Percentiles rank a stretch among this genome's conserved stretches.
These are phyloP conservation scores for Gentiana straminea DNA, from an alignment of 257 asterid species.

Conservation along the genomic window DNA sequence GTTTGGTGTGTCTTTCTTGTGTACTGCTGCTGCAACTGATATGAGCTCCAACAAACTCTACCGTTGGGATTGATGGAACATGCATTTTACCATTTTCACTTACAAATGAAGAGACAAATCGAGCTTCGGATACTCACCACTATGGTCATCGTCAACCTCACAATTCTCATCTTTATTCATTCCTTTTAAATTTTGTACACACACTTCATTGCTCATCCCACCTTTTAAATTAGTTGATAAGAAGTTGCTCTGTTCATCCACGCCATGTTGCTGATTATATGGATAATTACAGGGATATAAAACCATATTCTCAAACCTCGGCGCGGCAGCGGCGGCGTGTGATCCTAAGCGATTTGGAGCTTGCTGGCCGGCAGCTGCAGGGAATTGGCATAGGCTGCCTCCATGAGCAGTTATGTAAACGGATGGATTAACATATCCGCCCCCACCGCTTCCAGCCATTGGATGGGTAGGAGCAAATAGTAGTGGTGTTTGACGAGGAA, in stretches of 20 bases:
- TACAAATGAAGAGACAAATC: conserved; percentile 85
- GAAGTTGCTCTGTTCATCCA: conserved; percentile 26
- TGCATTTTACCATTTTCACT: neutral
- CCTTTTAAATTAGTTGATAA: conserved; percentile 29
- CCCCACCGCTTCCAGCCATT: conserved; percentile 1
- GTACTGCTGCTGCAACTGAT: too few relatives aligned
- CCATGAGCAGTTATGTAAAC: conserved; percentile 44
- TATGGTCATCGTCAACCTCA: conserved; percentile 15
- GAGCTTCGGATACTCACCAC: conserved; percentile 38
- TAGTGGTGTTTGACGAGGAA: conserved; percentile 24
- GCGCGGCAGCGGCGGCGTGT: conserved; percentile 12
- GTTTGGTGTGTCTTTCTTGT: too few relatives aligned
- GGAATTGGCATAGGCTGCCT: conserved; percentile 32
- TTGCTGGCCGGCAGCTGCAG: conserved; percentile 9
- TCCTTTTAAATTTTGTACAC: neutral
- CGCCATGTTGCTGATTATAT: neutral
- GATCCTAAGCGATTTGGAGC: conserved; percentile 11
- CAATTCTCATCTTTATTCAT: neutral
- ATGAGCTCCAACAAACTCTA: too few relatives aligned
- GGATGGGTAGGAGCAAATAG: conserved; percentile 44
- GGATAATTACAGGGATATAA: conserved; percentile 27
- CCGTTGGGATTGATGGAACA: too few relatives aligned
- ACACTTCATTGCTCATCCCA: conserved; percentile 18
- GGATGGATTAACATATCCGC: conserved; percentile 41
- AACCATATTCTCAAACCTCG: conserved; percentile 31